These are phyloP conservation scores for Cyberlindnera amylophila DNA, from an alignment of 805 yeast genomes.

Conservation along the genomic window DNA sequence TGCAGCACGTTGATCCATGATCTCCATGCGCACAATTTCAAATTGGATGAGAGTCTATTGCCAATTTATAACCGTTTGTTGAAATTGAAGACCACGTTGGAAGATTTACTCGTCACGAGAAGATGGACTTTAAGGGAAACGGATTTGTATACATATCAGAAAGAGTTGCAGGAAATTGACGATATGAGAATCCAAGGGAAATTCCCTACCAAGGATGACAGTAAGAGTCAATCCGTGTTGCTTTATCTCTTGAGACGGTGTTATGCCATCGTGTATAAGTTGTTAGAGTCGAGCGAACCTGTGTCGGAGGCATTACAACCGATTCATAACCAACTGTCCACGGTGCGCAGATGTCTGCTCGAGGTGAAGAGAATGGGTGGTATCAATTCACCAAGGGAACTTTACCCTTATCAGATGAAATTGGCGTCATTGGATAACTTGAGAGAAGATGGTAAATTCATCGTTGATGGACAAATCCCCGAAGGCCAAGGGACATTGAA, in stretches of 20 bases:
- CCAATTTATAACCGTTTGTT: conserved; percentile 62
- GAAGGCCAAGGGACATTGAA: conserved; percentile 97
- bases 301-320: conserved; percentile 93
- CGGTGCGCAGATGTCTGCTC: conserved; percentile 84
- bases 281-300: conserved; percentile 90
- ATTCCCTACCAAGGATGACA: conserved; percentile 33
- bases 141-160: conserved; percentile 82
- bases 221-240: conserved; percentile 56
- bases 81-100: conserved; percentile 68
- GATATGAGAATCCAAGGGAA: conserved; percentile 61
- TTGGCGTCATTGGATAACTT: conserved; percentile 83
- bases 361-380: conserved; percentile 95
- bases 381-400: conserved; percentile 76
- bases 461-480: conserved; percentile 84
- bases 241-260: conserved; percentile 84
- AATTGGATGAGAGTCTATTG: conserved; percentile 47
- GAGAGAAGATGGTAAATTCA: conserved; percentile 88
- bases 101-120: conserved; percentile 82
- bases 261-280: conserved; percentile 84
- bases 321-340: conserved; percentile 86
- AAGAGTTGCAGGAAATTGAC: conserved; percentile 69
- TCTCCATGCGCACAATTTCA: conserved; percentile 42
- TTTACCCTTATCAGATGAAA: conserved; percentile 95
- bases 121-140: conserved; percentile 98
- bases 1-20: conserved; percentile 75